Base-by-base conservation (phyloP, 78 protist species). In the Monocercomonoides exilis region DNA sequence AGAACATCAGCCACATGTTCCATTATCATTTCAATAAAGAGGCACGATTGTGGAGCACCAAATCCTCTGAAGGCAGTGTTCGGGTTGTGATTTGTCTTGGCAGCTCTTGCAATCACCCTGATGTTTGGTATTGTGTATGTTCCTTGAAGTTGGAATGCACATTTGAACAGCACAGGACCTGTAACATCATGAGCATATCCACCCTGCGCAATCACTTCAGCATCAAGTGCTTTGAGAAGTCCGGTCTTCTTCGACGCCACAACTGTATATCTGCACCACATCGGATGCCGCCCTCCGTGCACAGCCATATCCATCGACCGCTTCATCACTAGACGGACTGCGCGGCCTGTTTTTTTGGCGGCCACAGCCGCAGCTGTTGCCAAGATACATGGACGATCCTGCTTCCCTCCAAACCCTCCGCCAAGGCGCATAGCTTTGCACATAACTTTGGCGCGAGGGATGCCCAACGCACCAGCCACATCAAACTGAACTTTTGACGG, bases 41-140 rank as follows among this genome's bases (percentile, higher is more conserved):
- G 1, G 79, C 91, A 80, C 42, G 92, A 96, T 84, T 97, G 99
- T 11, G 98, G 97, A 44, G 93, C 96, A 38, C 99, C 99, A 84
- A 96, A 96, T 35, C 97, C 98, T 0, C 93, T 84, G 90, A 94
- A 95, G n/a, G 99, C 97, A 4, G 99, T 96, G 93, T 94, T 89
- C 63, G 98, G 87, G 36, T 95, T 92, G 33, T 46, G 41, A 90
- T 96, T 91, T 32, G 98, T 95, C 35, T 88, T 87, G 85, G 91
- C 89, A 2, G 87, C 89, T 36, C 79, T 45, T 34, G 96, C 98
- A 79, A 6, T 21, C 43, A 79, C 11, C 82, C 36, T 21, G 21
- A 94, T 5, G 79, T 90, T 42, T 36, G 98, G 97, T 63, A 93
- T 86, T 45, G 84, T 33, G 95, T 97, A 97, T 0, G 86, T 82